phyloP scores from a whole-genome alignment of 768 basidiomycete species.

The Pulveroboletus ravenelii region DNA sequence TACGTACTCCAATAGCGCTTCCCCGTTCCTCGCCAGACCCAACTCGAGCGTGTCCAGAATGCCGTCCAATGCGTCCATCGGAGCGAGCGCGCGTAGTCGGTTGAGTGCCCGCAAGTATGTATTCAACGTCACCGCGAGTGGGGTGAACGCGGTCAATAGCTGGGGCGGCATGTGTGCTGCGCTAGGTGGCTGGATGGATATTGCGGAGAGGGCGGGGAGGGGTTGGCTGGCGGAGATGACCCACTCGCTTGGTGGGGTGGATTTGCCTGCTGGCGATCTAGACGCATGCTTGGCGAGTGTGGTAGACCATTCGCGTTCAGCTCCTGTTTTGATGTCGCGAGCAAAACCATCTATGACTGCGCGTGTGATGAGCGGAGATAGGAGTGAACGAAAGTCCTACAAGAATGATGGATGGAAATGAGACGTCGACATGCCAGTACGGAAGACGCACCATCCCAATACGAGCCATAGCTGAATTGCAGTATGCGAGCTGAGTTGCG shows the following conservation, averaged over 20 bases:
- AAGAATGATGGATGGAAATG: not conserved
- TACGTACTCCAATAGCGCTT: constrained; percentile 44
- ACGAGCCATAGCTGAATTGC: constrained; percentile 86
- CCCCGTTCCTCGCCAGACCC: constrained; percentile 43
- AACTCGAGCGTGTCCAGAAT: constrained; percentile 48
- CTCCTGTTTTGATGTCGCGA: constrained; percentile 35
- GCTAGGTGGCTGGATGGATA: constrained; percentile 19
- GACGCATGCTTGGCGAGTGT: constrained; percentile 22
- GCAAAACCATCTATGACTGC: constrained; percentile 58
- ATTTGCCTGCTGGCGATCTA: constrained; percentile 3
- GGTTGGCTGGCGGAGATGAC: constrained; percentile 39
- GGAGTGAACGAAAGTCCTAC: constrained; percentile 62
- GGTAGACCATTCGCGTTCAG: constrained; percentile 34
- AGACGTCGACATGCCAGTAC: not conserved
- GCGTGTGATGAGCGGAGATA: constrained; percentile 60
- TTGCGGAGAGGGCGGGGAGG: constrained; percentile 24
- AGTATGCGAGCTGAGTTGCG: constrained; percentile 94
- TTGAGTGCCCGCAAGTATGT: constrained; percentile 71
- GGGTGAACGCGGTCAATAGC: constrained; percentile 66
- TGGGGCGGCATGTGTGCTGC: constrained; percentile 66
- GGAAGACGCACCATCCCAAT: constrained; percentile 59
- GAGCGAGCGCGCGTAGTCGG: constrained; percentile 75
- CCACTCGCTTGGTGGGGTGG: constrained; percentile 45
- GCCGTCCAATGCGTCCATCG: constrained; percentile 50
- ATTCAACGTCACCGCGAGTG: constrained; percentile 71